Conservation (phyloP, 2,329 filamentous ascomycete genomes). For the Spiromastix sp. region DNA sequence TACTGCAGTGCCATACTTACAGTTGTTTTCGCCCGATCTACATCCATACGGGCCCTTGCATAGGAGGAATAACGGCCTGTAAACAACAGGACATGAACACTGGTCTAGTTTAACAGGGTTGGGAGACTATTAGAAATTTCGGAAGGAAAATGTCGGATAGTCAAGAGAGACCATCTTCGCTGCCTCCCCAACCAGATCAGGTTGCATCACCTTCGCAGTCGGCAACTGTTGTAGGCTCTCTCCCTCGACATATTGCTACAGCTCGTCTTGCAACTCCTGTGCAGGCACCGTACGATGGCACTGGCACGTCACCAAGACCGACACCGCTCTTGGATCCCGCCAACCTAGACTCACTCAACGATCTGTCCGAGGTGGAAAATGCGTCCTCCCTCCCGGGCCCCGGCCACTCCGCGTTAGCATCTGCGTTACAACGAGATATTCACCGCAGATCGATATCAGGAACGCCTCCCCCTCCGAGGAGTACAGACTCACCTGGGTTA, state of each 20-base stretch:
- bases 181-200: slow-evolving; percentile 1
- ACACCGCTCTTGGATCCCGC: slow-evolving; percentile 29
- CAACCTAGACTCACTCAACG: slow-evolving; percentile 46
- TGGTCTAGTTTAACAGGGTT: too few species aligned
- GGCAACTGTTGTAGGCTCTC: slow-evolving; percentile 34
- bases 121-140: too few species aligned
- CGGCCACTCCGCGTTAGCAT: slow-evolving; percentile 77
- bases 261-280: slow-evolving; percentile 47
- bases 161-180: slow-evolving; percentile 24
- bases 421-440: slow-evolving; percentile 67
- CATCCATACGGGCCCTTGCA: too few species aligned
- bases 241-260: slow-evolving; percentile 42
- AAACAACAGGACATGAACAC: too few species aligned
- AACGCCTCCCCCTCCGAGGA: slow-evolving; percentile 31
- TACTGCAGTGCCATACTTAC: too few species aligned
- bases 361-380: slow-evolving; percentile 50
- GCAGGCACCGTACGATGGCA: slow-evolving; percentile 31
- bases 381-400: slow-evolving; percentile 58
- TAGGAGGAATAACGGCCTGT: too few species aligned
- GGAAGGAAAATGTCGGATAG: slow-evolving; percentile 23
- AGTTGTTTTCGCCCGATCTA: too few species aligned
- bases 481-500: slow-evolving; percentile 32
- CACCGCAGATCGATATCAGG: slow-evolving; percentile 39
- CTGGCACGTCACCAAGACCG: slow-evolving; percentile 41
- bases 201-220: too few species aligned